These are phyloP conservation scores for Stephania cephalantha DNA, from an alignment of 164 flowering plant species.

Conservation along the genomic window DNA sequence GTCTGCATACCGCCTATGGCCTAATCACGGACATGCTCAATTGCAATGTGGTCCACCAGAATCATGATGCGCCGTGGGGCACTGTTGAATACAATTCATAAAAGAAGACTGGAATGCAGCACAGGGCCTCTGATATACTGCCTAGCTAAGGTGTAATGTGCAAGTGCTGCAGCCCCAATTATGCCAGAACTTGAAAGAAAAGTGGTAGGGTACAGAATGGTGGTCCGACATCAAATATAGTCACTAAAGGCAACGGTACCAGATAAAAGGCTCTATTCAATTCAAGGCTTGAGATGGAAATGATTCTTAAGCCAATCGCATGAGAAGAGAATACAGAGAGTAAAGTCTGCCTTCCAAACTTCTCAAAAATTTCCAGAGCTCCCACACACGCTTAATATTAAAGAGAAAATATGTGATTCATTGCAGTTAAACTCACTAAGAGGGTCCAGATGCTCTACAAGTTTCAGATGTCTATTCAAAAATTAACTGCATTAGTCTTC, in stretches of 20 bases:
- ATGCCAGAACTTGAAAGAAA: not conserved
- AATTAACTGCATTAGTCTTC: not conserved
- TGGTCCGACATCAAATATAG: not conserved
- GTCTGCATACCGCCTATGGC: not conserved
- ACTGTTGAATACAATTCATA: not conserved
- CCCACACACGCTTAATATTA: not conserved
- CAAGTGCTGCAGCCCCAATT: not conserved
- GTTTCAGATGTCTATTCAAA: not conserved
- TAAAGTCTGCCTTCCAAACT: not conserved
- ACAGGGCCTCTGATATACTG: not conserved
- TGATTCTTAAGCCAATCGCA: not conserved
- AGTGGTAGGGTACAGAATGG: not conserved
- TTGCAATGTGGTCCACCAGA: not conserved
- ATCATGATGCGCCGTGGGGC: not conserved
- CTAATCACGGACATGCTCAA: not conserved
- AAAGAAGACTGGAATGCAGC: not conserved
- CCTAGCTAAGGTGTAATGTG: not conserved
- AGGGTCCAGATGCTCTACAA: not conserved
- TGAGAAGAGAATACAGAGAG: not conserved
- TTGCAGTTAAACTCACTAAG: not conserved
- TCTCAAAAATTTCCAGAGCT: not conserved
- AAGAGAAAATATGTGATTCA: not conserved
- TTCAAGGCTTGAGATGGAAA: not conserved
- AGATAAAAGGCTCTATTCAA: not conserved
- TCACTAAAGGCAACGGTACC: not conserved